These are phyloP conservation scores for Pseudoneurospora amorphoporcata DNA, from an alignment of 495 filamentous ascomycete genomes.

Conservation along the genomic window DNA sequence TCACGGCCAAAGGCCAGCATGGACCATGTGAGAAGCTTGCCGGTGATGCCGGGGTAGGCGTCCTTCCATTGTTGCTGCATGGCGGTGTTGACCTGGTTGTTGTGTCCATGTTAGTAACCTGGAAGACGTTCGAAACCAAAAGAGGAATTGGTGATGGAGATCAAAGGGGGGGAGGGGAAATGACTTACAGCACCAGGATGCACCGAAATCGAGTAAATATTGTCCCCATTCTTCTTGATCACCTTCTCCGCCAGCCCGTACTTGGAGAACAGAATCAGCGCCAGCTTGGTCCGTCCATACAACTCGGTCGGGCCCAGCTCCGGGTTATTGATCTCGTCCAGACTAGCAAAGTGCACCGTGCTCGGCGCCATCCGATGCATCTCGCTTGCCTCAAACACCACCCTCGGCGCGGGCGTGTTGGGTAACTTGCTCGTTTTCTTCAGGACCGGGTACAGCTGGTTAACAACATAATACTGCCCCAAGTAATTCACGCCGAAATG, in stretches of 20 bases:
- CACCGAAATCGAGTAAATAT: slow-evolving; percentile 30
- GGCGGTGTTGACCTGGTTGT: slow-evolving; percentile 28
- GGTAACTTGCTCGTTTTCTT: slow-evolving; percentile 26
- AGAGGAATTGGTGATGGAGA: not conserved
- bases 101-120: not conserved
- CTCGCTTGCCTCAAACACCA: slow-evolving; percentile 45
- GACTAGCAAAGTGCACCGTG: slow-evolving; percentile 32
- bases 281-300: slow-evolving; percentile 47
- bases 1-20: slow-evolving; percentile 26
- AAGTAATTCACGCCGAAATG: slow-evolving; percentile 43
- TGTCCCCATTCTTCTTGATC: slow-evolving; percentile 31
- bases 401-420: slow-evolving; percentile 22
- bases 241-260: slow-evolving; percentile 30
- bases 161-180: not conserved
- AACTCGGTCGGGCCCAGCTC: slow-evolving; percentile 42
- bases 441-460: slow-evolving; percentile 34
- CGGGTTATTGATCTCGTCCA: slow-evolving; percentile 44
- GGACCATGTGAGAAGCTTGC: slow-evolving; percentile 25
- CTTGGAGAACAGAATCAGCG: slow-evolving; percentile 42
- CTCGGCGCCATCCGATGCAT: slow-evolving; percentile 39
- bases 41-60: slow-evolving; percentile 33
- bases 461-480: slow-evolving; percentile 35
- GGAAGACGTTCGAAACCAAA: too few relatives aligned
- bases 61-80: slow-evolving; percentile 42
- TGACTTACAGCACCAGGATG: slow-evolving; percentile 33